Evolutionary conservation across 2,329 filamentous ascomycete genomes (phyloP).

Genomic region (Ophiostoma piceae): DNA sequence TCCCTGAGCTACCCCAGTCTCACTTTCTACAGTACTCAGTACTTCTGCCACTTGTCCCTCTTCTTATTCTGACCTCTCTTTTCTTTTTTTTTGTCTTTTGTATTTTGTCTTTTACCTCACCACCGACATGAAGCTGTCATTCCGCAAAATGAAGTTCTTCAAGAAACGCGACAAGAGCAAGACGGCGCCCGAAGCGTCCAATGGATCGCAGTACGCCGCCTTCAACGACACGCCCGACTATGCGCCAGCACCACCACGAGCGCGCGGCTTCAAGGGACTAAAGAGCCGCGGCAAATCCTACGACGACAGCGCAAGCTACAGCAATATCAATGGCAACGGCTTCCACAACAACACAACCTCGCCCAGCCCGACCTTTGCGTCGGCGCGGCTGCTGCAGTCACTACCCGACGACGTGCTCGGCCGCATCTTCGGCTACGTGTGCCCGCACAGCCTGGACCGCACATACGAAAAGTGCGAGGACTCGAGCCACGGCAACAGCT

Average conservation of each 20-base stretch:
- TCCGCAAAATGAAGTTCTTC: conserved; percentile 35
- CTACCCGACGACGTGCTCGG: conserved; percentile 67
- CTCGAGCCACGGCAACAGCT: conserved; percentile 70
- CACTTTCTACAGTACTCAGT: background rate
- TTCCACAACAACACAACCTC: background rate
- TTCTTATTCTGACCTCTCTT: background rate
- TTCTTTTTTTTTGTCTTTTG: background rate
- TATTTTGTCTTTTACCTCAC: background rate
- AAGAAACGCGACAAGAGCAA: conserved; percentile 34
- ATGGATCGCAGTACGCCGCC: conserved; percentile 16
- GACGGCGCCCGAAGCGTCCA: conserved; percentile 20
- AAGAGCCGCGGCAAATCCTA: conserved; percentile 13
- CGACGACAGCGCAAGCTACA: background rate
- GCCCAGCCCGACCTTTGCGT: conserved; percentile 33
- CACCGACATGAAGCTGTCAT: conserved; percentile 21
- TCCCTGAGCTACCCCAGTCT: background rate
- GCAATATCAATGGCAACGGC: background rate
- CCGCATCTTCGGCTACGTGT: conserved; percentile 75
- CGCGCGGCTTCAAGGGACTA: conserved; percentile 20
- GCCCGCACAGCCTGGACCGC: conserved; percentile 73
- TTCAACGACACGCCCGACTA: conserved; percentile 27
- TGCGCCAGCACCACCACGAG: conserved; percentile 2
- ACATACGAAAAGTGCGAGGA: conserved; percentile 79
- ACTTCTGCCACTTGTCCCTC: conserved; percentile 9
- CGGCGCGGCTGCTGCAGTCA: conserved; percentile 42